These are phyloP conservation scores for Porogramme epimiltina DNA, from an alignment of 1,284 basidiomycete species.

Conservation along the genomic window DNA sequence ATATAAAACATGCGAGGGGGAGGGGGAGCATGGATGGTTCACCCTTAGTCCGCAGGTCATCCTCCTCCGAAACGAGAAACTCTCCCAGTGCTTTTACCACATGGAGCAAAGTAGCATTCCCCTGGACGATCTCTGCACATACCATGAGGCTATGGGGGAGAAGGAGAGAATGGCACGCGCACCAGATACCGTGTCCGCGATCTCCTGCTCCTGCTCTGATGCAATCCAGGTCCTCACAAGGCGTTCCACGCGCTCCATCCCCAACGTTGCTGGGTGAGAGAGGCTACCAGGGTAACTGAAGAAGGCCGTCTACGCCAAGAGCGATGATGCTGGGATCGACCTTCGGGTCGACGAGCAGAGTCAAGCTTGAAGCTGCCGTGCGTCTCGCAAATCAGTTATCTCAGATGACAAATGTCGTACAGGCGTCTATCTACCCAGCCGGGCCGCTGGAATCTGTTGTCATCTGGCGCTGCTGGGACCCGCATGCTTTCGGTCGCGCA, in stretches of 20 bases:
- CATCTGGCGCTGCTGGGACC: no score
- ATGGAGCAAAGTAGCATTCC: slow-evolving; percentile 66
- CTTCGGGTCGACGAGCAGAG: no score
- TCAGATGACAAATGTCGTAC: no score
- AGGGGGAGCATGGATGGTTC: neutral
- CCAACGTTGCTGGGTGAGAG: no score
- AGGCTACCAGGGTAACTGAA: no score
- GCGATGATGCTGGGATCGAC: no score
- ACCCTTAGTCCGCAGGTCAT: slow-evolving; percentile 81
- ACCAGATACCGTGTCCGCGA: slow-evolving; percentile 64
- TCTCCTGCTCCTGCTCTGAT: slow-evolving; percentile 59
- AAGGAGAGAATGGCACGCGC: slow-evolving; percentile 24
- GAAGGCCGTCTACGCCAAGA: no score
- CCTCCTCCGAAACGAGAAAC: slow-evolving; percentile 87
- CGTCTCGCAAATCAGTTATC: no score
- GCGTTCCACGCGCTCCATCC: slow-evolving; percentile 46
- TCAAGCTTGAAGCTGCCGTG: no score
- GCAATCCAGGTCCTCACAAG: slow-evolving; percentile 77
- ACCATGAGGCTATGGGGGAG: neutral
- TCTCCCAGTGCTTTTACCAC: slow-evolving; percentile 89
- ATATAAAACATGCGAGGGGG: slow-evolving; percentile 2
- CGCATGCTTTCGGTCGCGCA: no score
- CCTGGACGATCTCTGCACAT: slow-evolving; percentile 63
- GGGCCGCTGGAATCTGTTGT: no score
- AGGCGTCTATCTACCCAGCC: no score